These are phyloP conservation scores for Quercus engelmannii DNA, from an alignment of 306 rosid species.

Conservation along the genomic window DNA sequence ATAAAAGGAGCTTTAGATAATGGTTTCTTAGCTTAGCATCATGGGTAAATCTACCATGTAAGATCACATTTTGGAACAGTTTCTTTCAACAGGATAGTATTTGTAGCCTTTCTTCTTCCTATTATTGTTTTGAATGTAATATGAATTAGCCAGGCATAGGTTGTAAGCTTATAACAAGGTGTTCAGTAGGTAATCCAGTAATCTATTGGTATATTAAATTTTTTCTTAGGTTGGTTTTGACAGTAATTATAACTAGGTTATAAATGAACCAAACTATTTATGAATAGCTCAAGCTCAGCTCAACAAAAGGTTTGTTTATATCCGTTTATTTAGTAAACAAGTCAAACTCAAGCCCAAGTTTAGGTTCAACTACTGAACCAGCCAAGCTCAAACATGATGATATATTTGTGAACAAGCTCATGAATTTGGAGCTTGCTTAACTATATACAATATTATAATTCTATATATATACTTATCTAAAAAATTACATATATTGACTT, in stretches of 20 bases:
- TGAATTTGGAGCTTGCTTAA: no score
- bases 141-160: neutral
- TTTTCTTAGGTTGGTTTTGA: neutral
- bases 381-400: no score
- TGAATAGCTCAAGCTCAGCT: no score
- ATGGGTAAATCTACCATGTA: constrained; percentile 16
- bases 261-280: no score
- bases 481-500: no score
- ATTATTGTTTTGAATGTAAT: neutral
- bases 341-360: no score
- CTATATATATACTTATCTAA: no score
- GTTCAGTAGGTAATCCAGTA: neutral
- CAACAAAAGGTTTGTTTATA: no score
- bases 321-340: no score
- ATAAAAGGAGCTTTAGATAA: constrained; percentile 21
- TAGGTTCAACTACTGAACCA: no score
- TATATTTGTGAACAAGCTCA: no score
- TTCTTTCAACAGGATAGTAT: neutral
- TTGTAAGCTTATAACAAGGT: neutral
- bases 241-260: neutral
- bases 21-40: neutral
- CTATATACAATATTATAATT: no score
- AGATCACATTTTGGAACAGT: constrained; percentile 4
- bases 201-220: neutral
- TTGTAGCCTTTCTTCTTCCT: neutral